Evolutionary conservation across 2,329 filamentous ascomycete genomes (phyloP), one percentile per base, ranked within the genome.

Genomic region (Epichloe festucae): DNA sequence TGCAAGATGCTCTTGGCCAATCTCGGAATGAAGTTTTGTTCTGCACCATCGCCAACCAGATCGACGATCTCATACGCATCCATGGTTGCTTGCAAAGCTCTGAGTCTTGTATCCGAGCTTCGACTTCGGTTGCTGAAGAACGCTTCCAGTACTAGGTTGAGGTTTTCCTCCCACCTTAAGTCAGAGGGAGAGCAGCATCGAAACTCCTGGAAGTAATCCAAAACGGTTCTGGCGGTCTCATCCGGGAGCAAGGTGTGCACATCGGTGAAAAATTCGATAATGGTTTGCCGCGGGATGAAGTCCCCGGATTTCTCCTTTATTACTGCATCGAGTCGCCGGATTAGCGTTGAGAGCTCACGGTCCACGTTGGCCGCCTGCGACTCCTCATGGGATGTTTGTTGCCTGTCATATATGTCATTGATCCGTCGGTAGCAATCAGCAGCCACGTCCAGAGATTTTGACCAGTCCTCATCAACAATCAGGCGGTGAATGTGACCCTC

Each of bases 181-280:
- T 87, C 83, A 0, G 85, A 86, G 2, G 85, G 85, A 44, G 83
- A 84, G 58, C 86, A 85, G 59, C 80, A 82, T 45, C 83, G 74
- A 56, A 85, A 84, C 50, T 86, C 79, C 51, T 77, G 75, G 56
- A 84, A 85, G 61, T 87, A 81, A 44, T 80, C 76, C 43, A 89
- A 74, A 23, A 88, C 76, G 11, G 84, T 70, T 46, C 75, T 76
- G 2, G 78, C 82, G 8, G 80, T 78, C 4, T 77, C 76, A 60
- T 89, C 81, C 5, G 81, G 81, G 8, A 89, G 72, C 38, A 79
- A 73, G 15, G 71, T 68, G 51, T 83, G 77, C 15, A 87, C 74
- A 23, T 74, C 71, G 34, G 79, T 73, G 55, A 89, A 81, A 58
- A 89, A 84, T 19, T 74, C 69, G 64, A 89, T 77, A 49, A 86